Base-by-base conservation (phyloP, 495 filamentous ascomycete genomes). In the Neurospora cerealis region DNA sequence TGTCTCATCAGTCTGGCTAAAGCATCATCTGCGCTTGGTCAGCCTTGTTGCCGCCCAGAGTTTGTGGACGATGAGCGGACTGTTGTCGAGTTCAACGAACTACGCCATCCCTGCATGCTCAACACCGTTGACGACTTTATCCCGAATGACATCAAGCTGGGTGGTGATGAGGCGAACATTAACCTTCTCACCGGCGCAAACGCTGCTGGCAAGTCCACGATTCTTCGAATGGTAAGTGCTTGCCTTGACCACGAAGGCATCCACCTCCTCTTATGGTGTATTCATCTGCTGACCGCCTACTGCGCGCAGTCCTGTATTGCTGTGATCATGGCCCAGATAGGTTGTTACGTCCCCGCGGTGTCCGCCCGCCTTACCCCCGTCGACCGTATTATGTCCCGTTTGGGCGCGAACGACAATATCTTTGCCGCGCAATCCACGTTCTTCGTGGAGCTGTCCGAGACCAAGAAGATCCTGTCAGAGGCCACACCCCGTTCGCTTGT, bases 401-500 rank as follows among this genome's bases (percentile, higher is more conserved):
- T 99, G 0, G 96, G 96, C 17, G 96, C 96, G 69, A 97, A 98
- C 79, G 96, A 99, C 87, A 97, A 98, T 83, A 98, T 99, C 80
- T 98, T 99, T 79, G 96, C 95, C 32, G 93, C 95, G 4, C 96
- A 99, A 83, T 94, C 91, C 34, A 99, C 96, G 39, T 99, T 99
- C 88, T 98, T 99, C 80, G 95, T 99, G 69, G 96, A 99, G 81
- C 87, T 99, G 9, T 92, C 94, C 5, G 96, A 99, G 79, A 99
- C 96, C 10, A 97, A 98, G 84, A 98, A 98, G 86, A 99, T 99
- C 71, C 90, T 99, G 4, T 89, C 93, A 3, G 96, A 99, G 84
- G 96, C 96, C 19, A 98, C 96, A 0, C 92, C 95, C 0, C 93
- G 96, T 37, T 97, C 94, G 0, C 89, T 99, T 4, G 96, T 99